Percentiles rank a stretch among this genome's conserved stretches.
These are phyloP conservation scores for Ceratocystis cubensis DNA, from an alignment of 2,329 filamentous ascomycete species.

Conservation along the genomic window DNA sequence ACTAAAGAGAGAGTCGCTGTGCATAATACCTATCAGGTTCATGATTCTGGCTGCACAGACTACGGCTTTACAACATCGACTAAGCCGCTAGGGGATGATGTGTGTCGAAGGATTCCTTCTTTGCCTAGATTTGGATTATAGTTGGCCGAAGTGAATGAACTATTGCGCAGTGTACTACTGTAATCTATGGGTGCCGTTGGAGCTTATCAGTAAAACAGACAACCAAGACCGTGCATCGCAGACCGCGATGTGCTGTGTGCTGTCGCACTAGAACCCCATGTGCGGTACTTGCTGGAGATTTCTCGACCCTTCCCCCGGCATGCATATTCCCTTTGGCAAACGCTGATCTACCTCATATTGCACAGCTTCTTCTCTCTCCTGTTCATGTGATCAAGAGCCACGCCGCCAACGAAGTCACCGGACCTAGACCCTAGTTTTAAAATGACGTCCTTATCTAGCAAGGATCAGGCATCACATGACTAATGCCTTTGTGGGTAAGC, in stretches of 20 bases:
- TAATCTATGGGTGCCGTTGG: too few species aligned
- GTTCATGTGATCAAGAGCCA: not conserved
- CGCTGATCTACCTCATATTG: not conserved
- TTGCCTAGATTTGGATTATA: not conserved
- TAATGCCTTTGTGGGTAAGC: not conserved
- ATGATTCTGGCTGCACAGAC: not conserved
- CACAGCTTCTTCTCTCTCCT: not conserved
- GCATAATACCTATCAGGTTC: not conserved
- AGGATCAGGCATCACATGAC: slow-evolving; percentile 3
- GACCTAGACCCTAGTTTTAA: slow-evolving; percentile 4
- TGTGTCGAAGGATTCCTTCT: not conserved
- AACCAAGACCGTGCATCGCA: too few species aligned
- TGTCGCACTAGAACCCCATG: not conserved
- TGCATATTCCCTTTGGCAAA: not conserved
- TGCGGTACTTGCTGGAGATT: not conserved
- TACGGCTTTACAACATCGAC: slow-evolving; percentile 4
- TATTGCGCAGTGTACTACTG: too few species aligned
- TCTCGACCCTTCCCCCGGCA: not conserved
- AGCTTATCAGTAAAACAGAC: too few species aligned
- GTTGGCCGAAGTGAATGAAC: not conserved
- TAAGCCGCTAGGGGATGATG: slow-evolving; percentile 2
- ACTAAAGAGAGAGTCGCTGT: not conserved
- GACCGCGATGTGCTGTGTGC: not conserved
- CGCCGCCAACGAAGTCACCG: not conserved
- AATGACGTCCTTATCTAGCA: slow-evolving; percentile 1